Conservation (phyloP, 306 rosid species). For the Comarum palustre region DNA sequence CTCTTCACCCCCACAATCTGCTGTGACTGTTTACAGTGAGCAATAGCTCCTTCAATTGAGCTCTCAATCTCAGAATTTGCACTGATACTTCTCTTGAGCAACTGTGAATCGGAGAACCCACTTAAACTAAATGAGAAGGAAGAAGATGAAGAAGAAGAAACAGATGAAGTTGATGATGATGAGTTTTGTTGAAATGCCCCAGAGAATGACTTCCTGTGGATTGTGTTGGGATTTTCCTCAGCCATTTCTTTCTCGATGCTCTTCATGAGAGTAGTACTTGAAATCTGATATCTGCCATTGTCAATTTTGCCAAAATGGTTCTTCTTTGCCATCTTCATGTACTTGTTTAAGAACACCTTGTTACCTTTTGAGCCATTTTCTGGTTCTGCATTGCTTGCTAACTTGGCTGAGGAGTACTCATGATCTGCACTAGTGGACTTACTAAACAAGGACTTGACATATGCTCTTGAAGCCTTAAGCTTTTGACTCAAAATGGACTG, state of each 20-base stretch:
- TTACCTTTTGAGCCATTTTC: constrained; percentile 26
- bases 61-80: constrained; percentile 63
- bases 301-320: constrained; percentile 47
- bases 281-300: constrained; percentile 34
- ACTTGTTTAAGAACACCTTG: constrained; percentile 33
- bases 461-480: constrained; percentile 66
- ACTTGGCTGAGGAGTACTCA: constrained; percentile 37
- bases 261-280: constrained; percentile 38
- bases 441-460: constrained; percentile 59
- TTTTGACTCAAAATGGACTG: constrained; percentile 50
- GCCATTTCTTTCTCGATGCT: constrained; percentile 43
- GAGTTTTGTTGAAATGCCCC: constrained; percentile 66
- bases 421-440: constrained; percentile 59
- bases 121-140: constrained; percentile 75
- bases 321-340: constrained; percentile 38
- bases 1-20: constrained; percentile 26
- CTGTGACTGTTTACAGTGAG: constrained; percentile 83
- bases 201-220: constrained; percentile 72
- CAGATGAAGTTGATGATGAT: constrained; percentile 66
- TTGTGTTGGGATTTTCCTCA: constrained; percentile 34
- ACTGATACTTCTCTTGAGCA: constrained; percentile 67
- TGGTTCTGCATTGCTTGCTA: constrained; percentile 40
- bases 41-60: constrained; percentile 91
- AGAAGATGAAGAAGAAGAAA: constrained; percentile 70
- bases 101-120: constrained; percentile 51